Conservation (phyloP, 495 filamentous ascomycete species). For the Lasiosphaeriaceae sp. region DNA sequence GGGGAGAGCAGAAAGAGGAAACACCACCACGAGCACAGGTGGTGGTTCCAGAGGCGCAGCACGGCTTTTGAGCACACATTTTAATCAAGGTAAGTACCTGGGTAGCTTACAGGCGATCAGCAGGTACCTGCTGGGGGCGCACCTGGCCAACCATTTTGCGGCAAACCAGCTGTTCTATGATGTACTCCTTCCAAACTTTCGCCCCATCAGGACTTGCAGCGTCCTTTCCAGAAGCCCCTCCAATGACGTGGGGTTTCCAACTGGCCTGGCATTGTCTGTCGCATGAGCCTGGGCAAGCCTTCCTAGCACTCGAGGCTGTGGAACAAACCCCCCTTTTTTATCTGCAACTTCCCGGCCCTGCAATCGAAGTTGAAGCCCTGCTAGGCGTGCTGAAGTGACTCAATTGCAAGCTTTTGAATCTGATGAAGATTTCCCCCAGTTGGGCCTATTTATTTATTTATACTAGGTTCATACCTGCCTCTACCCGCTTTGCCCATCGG, state of each 20-base stretch:
- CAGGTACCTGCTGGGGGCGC: not conserved
- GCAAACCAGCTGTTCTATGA: not conserved
- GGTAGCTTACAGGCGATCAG: not conserved
- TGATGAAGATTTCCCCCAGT: too few relatives aligned
- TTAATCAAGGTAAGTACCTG: not conserved
- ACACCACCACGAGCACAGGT: not conserved
- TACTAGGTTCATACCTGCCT: too few relatives aligned
- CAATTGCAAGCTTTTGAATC: too few relatives aligned
- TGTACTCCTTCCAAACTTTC: not conserved
- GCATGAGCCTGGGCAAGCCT: not conserved
- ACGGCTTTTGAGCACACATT: not conserved
- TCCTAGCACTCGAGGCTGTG: not conserved
- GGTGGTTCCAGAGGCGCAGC: constrained; percentile 1
- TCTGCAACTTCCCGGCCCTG: not conserved
- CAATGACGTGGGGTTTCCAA: constrained; percentile 19
- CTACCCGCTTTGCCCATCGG: too few relatives aligned
- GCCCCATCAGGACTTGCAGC: not conserved
- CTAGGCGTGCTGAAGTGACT: not conserved
- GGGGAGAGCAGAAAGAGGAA: not conserved
- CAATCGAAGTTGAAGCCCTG: not conserved
- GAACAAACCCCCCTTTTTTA: not conserved
- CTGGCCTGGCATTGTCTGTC: not conserved
- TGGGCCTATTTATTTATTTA: too few relatives aligned
- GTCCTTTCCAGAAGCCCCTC: constrained; percentile 12
- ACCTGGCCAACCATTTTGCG: not conserved